Percentiles rank a stretch among this genome's conserved stretches.
phyloP scores from a whole-genome alignment of 1,284 basidiomycete species.

The Pascua sp. region DNA sequence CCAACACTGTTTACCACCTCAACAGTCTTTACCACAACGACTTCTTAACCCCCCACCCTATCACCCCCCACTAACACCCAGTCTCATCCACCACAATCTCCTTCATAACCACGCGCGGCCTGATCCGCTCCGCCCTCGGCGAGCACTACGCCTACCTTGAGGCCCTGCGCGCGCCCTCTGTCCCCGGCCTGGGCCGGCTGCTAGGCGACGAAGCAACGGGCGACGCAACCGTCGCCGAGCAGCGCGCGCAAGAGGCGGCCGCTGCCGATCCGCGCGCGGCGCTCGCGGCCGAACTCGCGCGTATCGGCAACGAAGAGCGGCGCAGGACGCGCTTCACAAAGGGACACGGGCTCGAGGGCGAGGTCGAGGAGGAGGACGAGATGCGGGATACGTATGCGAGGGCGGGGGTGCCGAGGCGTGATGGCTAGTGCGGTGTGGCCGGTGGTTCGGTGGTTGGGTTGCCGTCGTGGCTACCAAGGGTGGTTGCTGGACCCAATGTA shows the following conservation, averaged over 20 bases:
- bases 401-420: constrained; percentile 31
- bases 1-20: too few species aligned
- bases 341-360: constrained; percentile 29
- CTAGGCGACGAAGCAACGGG: neutral
- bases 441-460: too few species aligned
- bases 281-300: constrained; percentile 7
- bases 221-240: neutral
- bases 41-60: too few species aligned
- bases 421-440: too few species aligned
- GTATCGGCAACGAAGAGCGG: constrained; percentile 16
- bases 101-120: constrained; percentile 21
- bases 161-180: neutral
- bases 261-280: constrained; percentile 1
- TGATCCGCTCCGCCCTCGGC: constrained; percentile 21
- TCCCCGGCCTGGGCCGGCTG: neutral
- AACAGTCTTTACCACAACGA: too few species aligned
- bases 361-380: constrained; percentile 34
- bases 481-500: too few species aligned
- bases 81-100: constrained; percentile 31
- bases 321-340: constrained; percentile 26
- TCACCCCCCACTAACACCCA: too few species aligned
- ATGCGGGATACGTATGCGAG: constrained; percentile 35
- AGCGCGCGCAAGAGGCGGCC: neutral
- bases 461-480: too few species aligned
- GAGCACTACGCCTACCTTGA: constrained; percentile 5